Conservation (phyloP, 179 eudicot genomes). For the Silene coronaria region DNA sequence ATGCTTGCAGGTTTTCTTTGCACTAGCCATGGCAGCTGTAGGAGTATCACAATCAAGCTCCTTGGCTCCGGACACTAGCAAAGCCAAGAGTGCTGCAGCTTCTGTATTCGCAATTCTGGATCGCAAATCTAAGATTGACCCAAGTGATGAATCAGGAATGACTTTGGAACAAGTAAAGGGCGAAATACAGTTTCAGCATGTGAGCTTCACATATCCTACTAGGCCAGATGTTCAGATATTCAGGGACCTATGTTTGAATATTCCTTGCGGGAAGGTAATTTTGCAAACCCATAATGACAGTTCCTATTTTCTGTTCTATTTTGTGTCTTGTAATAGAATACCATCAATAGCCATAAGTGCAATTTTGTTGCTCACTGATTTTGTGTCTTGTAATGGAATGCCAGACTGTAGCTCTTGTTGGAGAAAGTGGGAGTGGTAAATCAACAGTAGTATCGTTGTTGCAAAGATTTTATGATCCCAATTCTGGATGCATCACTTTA, state of each 20-base stretch:
- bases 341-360: background rate
- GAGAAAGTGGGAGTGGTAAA: slow-evolving; percentile 30
- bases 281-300: background rate
- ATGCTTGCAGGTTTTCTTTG: slow-evolving; percentile 24
- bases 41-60: slow-evolving; percentile 30
- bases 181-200: slow-evolving; percentile 24
- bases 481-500: slow-evolving; percentile 25
- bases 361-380: too few species aligned
- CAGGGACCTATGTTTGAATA: slow-evolving; percentile 21
- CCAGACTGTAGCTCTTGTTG: slow-evolving; percentile 29
- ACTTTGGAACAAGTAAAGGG: slow-evolving; percentile 21
- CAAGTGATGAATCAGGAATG: slow-evolving; percentile 26
- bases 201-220: slow-evolving; percentile 24
- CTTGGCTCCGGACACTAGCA: slow-evolving; percentile 24
- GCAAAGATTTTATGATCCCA: slow-evolving; percentile 28
- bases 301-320: background rate
- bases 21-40: slow-evolving; percentile 28
- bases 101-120: slow-evolving; percentile 24
- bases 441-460: slow-evolving; percentile 25
- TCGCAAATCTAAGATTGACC: slow-evolving; percentile 25
- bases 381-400: background rate
- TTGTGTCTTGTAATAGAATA: background rate
- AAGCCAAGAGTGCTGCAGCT: slow-evolving; percentile 25
- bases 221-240: slow-evolving; percentile 25
- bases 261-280: slow-evolving; percentile 24